These are phyloP conservation scores for Alternaria solani DNA, from an alignment of 2,329 filamentous ascomycete genomes.

Conservation along the genomic window DNA sequence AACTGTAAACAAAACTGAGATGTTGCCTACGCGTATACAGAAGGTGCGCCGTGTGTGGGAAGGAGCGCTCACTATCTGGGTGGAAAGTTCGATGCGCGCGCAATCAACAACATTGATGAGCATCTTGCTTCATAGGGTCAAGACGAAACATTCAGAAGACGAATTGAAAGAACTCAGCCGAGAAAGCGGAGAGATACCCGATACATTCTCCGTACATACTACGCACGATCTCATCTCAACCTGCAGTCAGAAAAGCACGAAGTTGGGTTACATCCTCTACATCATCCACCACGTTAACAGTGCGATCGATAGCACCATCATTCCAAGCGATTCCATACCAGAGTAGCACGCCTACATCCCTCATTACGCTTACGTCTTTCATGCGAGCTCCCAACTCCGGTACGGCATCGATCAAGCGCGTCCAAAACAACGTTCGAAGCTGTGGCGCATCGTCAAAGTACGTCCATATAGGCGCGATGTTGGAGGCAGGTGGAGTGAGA, in stretches of 20 bases:
- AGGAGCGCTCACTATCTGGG: conserved; percentile 11
- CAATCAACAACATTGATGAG: neutral
- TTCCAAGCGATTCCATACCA: conserved; percentile 73
- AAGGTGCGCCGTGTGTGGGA: conserved; percentile 24
- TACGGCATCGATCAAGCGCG: conserved; percentile 46
- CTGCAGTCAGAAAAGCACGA: conserved; percentile 48
- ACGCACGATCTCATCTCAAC: neutral
- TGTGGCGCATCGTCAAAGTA: conserved; percentile 57
- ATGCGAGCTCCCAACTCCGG: conserved; percentile 47
- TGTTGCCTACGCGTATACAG: conserved; percentile 18
- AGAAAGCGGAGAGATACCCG: neutral
- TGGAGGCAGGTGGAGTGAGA: conserved; percentile 33
- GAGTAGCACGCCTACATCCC: conserved; percentile 65
- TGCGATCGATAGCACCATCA: conserved; percentile 65
- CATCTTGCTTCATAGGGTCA: neutral
- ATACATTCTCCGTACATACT: neutral
- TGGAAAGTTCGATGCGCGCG: conserved; percentile 13
- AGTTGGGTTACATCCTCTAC: conserved; percentile 63
- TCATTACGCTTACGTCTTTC: conserved; percentile 54
- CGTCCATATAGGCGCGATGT: conserved; percentile 17
- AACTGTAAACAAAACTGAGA: conserved; percentile 6
- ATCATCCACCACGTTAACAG: conserved; percentile 62
- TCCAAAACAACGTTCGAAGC: conserved; percentile 63
- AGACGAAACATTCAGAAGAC: neutral
- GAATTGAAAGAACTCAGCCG: neutral